A percentile compares a stretch with the other conserved stretches of the same genome.
phyloP scores from a whole-genome alignment of 208 protist species.

The Acanthamoeba lenticulata region DNA sequence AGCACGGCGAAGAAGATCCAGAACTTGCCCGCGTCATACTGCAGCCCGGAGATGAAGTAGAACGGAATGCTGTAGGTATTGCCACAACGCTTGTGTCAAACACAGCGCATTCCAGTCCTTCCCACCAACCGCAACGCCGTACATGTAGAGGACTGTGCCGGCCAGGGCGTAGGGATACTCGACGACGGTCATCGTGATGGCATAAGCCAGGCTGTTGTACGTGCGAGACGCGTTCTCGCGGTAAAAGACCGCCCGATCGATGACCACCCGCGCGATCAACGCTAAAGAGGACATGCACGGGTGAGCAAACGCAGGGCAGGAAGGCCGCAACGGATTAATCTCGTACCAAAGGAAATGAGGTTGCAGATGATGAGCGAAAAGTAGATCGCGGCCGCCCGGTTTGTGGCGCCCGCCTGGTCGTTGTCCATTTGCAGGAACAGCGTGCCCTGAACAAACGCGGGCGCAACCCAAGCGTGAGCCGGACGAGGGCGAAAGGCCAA shows the following conservation, averaged over 20 bases:
- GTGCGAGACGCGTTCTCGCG: constrained; percentile 43
- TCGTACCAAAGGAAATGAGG: constrained; percentile 25
- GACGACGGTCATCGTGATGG: constrained; percentile 30
- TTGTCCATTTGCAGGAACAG: not conserved
- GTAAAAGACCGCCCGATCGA: constrained; percentile 32
- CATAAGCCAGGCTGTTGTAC: constrained; percentile 34
- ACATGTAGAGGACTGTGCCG: not conserved
- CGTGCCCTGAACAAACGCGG: not conserved
- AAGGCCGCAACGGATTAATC: too few relatives aligned
- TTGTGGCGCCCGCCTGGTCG: constrained; percentile 1
- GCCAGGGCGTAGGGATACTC: not conserved
- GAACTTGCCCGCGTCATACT: constrained; percentile 63
- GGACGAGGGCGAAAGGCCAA: not conserved
- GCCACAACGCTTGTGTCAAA: not conserved
- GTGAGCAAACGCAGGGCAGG: too few relatives aligned
- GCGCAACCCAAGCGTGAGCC: not conserved
- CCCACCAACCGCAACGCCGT: not conserved
- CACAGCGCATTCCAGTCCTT: not conserved
- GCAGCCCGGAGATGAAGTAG: constrained; percentile 51
- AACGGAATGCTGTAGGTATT: constrained; percentile 16
- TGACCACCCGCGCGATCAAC: not conserved
- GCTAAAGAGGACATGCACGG: not conserved
- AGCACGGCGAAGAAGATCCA: constrained; percentile 57
- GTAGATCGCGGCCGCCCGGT: constrained; percentile 30
- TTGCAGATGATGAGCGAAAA: constrained; percentile 58